Conservation (phyloP, 225 moss, liverwort and hornwort genomes). For the Climacium dendroides region DNA sequence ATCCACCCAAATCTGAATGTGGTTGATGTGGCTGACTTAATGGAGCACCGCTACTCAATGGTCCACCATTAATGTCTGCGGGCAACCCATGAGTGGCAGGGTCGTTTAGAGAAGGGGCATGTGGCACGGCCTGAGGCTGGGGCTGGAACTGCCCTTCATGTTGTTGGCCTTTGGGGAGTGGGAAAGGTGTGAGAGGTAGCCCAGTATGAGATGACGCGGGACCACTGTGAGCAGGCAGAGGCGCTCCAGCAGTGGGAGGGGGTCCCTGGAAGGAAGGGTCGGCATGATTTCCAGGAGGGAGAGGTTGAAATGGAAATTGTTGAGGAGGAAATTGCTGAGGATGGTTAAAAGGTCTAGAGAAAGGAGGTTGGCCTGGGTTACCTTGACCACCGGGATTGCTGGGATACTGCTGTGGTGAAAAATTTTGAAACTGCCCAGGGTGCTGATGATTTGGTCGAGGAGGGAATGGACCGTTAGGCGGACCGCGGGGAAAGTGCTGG, state of each 20-base stretch:
- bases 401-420: conserved; percentile 30
- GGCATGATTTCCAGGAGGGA: conserved; percentile 19
- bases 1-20: conserved; percentile 24
- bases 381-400: conserved; percentile 10
- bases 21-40: conserved; percentile 15
- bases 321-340: conserved; percentile 38
- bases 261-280: conserved; percentile 30
- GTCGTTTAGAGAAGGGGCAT: conserved; percentile 24
- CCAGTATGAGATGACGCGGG: conserved; percentile 18
- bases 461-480: conserved; percentile 22
- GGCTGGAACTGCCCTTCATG: conserved; percentile 53
- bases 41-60: conserved; percentile 19
- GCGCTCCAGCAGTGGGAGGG: conserved; percentile 5
- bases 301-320: conserved; percentile 39
- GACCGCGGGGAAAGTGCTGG: conserved; percentile 30
- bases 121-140: conserved; percentile 1
- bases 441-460: conserved; percentile 39
- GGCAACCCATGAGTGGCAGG: conserved; percentile 7
- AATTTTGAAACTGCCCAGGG: conserved; percentile 32
- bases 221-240: conserved; percentile 16
- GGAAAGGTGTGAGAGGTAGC: conserved; percentile 30
- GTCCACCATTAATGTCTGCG: conserved; percentile 18
- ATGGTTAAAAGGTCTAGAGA: conserved; percentile 41
- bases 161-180: conserved; percentile 40
- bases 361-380: conserved; percentile 37